These are phyloP conservation scores for Solanum microdontum DNA, from an alignment of 257 asterid species.

Conservation along the genomic window DNA sequence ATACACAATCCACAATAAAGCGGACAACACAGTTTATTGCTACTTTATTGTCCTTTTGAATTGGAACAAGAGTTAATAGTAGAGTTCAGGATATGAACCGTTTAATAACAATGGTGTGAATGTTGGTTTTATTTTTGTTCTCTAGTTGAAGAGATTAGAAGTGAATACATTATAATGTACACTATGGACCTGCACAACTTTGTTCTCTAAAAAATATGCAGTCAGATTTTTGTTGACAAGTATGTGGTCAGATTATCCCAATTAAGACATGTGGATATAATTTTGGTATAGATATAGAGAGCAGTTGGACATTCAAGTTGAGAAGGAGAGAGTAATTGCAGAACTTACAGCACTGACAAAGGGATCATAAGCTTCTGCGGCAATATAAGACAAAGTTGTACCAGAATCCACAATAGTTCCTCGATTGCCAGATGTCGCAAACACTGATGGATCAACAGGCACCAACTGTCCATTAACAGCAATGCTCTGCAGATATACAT, in stretches of 20 bases:
- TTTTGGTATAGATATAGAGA: background rate
- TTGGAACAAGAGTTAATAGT: background rate
- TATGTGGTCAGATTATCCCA: background rate
- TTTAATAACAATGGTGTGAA: background rate
- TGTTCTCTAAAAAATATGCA: background rate
- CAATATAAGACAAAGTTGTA: conserved; percentile 84
- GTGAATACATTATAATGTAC: background rate
- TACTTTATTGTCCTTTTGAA: background rate
- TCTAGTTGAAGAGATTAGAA: background rate
- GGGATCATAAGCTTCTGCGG: conserved; percentile 73
- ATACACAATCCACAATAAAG: background rate
- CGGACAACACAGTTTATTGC: background rate
- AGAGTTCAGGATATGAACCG: background rate
- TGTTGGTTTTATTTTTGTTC: background rate
- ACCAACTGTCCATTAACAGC: conserved; percentile 64
- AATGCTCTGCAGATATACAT: conserved; percentile 67
- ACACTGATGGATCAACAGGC: conserved; percentile 62
- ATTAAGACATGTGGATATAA: background rate
- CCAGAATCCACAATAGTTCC: conserved; percentile 90
- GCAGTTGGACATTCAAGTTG: background rate
- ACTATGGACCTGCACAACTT: background rate
- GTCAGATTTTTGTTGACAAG: background rate
- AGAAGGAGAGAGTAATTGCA: background rate
- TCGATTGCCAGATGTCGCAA: conserved; percentile 55
- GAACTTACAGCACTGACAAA: conserved; percentile 64